Base-by-base conservation (phyloP, 2,329 filamentous ascomycete species). In the Aphanoascus verrucosus region DNA sequence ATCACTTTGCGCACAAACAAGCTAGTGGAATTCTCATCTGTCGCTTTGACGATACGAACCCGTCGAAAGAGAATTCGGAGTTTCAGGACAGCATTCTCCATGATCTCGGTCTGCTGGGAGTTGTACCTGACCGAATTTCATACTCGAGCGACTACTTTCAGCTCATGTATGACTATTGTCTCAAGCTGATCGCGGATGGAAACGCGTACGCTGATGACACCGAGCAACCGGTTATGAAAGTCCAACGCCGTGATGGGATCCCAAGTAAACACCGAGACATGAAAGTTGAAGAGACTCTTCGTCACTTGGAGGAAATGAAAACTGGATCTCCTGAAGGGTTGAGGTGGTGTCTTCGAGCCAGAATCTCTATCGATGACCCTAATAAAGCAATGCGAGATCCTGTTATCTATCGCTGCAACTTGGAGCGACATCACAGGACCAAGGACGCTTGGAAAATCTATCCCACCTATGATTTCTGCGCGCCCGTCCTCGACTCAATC, bases 131-230 rank as follows among this genome's bases (percentile, higher is more conserved):
- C 69, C 79, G 80, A 59, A 78, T 90, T 55, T 88, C 87, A 15
- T 94, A 91, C 74, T 96, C 93, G 1, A 94, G 87, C 63, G 90
- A 98, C 74, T 94, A 95, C 76, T 96, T 98, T 69, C 82, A 96
- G 64, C 79, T 90, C 67, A 80, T 98, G 12, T 94, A 95, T 72
- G 83, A 95, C 44, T 85, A 85, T 67, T 88, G 85, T 65, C 75
- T 94, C 62, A 79, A 83, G 63, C 83, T 96, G 66, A 91, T 98
- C 72, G 85, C 85, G 66, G 81, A 85, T 58, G 91, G 90, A 2
- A 80, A 88, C 59, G 93, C 91, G 5, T 98, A 97, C 62, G 90
- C 91, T 55, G 93, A 98, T 66, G 89, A 97, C 64, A 97, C 93
- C 1, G 82, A 88, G 51, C 87, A 89, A 67, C 87, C 94, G 73